A percentile compares a stretch with the other conserved stretches of the same genome.
These are phyloP conservation scores for Gynostemma pentaphyllum DNA, from an alignment of 306 rosid genomes.

Conservation along the genomic window DNA sequence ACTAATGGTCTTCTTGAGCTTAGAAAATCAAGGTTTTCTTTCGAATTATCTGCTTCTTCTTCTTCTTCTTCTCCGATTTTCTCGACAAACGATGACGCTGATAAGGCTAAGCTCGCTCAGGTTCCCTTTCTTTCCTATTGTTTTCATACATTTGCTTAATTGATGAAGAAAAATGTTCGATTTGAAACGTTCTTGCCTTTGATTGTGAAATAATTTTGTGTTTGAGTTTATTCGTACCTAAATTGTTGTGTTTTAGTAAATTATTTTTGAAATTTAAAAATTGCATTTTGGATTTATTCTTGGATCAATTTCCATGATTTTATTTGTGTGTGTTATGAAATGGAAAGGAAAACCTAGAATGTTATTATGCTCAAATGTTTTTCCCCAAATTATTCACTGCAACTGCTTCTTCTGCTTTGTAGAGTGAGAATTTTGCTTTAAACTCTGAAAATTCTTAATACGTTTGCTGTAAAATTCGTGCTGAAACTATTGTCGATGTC, in stretches of 20 bases:
- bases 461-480: too few species aligned
- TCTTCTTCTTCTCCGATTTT: slow-evolving; percentile 36
- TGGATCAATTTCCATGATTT: background rate
- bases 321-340: background rate
- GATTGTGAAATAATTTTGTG: background rate
- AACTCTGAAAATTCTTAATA: too few species aligned
- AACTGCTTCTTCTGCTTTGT: too few species aligned
- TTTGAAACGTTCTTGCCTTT: background rate
- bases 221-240: background rate
- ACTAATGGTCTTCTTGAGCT: slow-evolving; percentile 16
- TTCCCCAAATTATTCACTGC: background rate
- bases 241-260: background rate
- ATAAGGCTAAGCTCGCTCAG: slow-evolving; percentile 76
- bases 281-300: too few species aligned
- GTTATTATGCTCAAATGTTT: background rate
- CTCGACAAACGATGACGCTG: slow-evolving; percentile 47
- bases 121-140: slow-evolving; percentile 15
- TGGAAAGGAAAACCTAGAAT: background rate
- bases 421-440: too few species aligned
- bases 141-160: background rate
- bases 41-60: slow-evolving; percentile 32
- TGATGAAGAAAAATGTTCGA: background rate
- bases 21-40: slow-evolving; percentile 23
- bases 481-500: background rate
- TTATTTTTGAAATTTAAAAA: too few species aligned